Base-by-base conservation (phyloP, 805 yeast species). In the Yarrowia sp. region DNA sequence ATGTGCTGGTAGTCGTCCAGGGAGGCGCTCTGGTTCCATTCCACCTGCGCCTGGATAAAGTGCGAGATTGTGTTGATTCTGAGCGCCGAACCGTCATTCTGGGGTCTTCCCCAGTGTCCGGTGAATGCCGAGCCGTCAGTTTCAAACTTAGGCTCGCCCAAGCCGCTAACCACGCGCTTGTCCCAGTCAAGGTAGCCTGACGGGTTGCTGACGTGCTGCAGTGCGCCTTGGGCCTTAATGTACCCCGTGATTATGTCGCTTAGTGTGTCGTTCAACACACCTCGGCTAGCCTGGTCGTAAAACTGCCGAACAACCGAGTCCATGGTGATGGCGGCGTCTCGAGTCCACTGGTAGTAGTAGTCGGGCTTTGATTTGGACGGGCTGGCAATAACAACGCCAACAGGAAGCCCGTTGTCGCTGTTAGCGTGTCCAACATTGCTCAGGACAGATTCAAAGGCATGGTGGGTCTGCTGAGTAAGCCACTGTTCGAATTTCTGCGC, bases 51-150 rank as follows among this genome's bases (percentile, higher is more conserved):
- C 21, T 76, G 73, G 63, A 88, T 67, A 70, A 83, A 88, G 64
- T 80, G 80, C 36, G 82, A 72, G 21, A 86, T 78, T 1, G 96
- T 80, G 62, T 86, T 79, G 10, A 85, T 80, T 68, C 97, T 80
- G 63, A 93, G 77, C 0, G 96, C 92, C 0, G 98, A 97, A 0
- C 98, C 98, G 72, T 93, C 98, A 64, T 90, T 81, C 74, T 93
- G 98, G 0, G 98, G 98, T 67, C 98, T 79, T 1, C 98, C 98
- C 98, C 98, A 93, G 33, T 76, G 71, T 2, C 76, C 85, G 6
- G 72, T 72, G 68, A 87, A 93, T 0, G 88, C 77, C 0, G 82
- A 68, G 22, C 87, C 85, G 70, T 90, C 81, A 4, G 85, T 83
- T 71, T 79, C 72, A 70, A 87, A 93, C 72, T 93, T 93, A 7